phyloP scores from a whole-genome alignment of 306 rosid genomes.

The Herpetospermum pedunculosum region DNA sequence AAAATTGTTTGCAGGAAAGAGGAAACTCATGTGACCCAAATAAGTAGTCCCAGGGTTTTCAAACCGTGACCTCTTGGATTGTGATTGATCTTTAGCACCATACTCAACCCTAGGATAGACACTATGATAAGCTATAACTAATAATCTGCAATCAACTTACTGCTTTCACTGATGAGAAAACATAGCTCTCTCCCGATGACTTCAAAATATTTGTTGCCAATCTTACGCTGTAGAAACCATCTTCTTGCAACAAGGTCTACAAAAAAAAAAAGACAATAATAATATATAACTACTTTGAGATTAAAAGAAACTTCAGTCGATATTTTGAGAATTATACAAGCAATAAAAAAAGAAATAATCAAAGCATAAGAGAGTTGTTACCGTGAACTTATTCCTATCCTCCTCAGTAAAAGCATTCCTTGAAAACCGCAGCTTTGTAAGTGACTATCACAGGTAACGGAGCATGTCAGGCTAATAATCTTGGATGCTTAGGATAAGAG shows the following conservation, averaged over 20 bases:
- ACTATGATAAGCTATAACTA: background rate
- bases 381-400: conserved; percentile 54
- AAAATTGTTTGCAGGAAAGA: background rate
- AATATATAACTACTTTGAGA: background rate
- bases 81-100: background rate
- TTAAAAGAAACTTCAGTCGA: background rate
- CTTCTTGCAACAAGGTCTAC: conserved; percentile 60
- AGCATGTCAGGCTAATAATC: conserved; percentile 7
- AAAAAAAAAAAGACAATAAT: conserved; percentile 9
- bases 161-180: conserved; percentile 77
- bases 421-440: conserved; percentile 86
- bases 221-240: conserved; percentile 79
- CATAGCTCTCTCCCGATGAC: conserved; percentile 57
- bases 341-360: background rate
- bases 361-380: conserved; percentile 12
- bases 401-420: conserved; percentile 47
- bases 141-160: conserved; percentile 29
- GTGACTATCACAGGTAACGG: conserved; percentile 43
- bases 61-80: background rate
- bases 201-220: conserved; percentile 64
- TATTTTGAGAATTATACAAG: background rate
- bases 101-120: background rate
- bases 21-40: background rate
- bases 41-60: background rate
- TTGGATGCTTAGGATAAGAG: background rate